A percentile compares a stretch with the other conserved stretches of the same genome.
Conservation (phyloP, 208 protist species). For the Strigomonas culicis region DNA sequence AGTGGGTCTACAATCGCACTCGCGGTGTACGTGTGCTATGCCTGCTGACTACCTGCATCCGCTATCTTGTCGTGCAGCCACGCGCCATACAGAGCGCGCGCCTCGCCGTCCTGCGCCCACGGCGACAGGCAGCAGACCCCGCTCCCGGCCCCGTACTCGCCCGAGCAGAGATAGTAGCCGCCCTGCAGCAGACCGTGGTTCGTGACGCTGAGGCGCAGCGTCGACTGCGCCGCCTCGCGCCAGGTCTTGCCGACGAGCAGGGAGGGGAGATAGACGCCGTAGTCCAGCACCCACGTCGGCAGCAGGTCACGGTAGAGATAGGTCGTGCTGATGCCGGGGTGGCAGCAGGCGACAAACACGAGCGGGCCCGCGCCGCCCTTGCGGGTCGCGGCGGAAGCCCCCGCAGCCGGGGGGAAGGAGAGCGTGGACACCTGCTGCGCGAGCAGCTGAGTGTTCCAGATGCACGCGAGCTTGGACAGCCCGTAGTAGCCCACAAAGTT, state of each 20-base stretch:
- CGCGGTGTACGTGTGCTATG: too few relatives aligned
- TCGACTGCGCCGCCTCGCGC: constrained; percentile 72
- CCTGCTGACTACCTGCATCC: too few relatives aligned
- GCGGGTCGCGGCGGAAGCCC: not conserved
- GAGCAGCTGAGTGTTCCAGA: constrained; percentile 80
- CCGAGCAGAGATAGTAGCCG: constrained; percentile 78
- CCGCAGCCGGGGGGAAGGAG: constrained; percentile 18
- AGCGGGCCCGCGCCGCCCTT: constrained; percentile 10
- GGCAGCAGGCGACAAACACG: constrained; percentile 72
- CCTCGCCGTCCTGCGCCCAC: constrained; percentile 32
- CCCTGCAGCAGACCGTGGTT: constrained; percentile 49
- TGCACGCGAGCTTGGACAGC: constrained; percentile 78
- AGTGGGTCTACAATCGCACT: not conserved
- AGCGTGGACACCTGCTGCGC: constrained; percentile 36
- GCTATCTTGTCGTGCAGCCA: constrained; percentile 30
- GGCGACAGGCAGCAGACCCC: constrained; percentile 61
- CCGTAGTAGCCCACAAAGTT: constrained; percentile 88
- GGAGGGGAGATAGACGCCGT: constrained; percentile 77
- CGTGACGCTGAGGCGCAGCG: constrained; percentile 52
- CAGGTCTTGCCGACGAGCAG: constrained; percentile 80
- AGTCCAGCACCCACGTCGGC: constrained; percentile 58
- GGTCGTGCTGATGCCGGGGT: constrained; percentile 76
- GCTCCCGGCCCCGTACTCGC: constrained; percentile 62
- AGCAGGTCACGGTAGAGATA: constrained; percentile 84
- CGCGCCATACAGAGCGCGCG: constrained; percentile 33